Base-by-base conservation (phyloP, 495 filamentous ascomycete species). In the Parathielavia hyrcaniae region DNA sequence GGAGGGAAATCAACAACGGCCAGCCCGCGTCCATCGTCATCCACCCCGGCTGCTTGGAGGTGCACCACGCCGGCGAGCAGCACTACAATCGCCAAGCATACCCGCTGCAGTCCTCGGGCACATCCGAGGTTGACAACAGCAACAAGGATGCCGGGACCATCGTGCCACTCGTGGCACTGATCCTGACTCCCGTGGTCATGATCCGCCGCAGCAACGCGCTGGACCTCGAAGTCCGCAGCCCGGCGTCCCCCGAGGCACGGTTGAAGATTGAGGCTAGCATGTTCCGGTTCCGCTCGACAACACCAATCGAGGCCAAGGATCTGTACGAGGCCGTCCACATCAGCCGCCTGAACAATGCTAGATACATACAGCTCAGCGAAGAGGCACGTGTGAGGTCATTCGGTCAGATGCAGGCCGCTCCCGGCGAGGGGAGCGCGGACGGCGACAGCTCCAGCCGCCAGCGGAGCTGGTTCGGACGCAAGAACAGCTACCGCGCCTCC, bases 221-320 rank as follows among this genome's bases (percentile, higher is more conserved):
- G 35, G 93, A 99, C 67, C 90, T 99, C 50, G 91, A 92, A 49
- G 90, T 99, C 63, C 84, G 88, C 45, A 96, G 91, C 12, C 86
- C 85, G 14, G 89, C 84, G 16, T 83, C 84, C 35, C 90, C 88
- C 2, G 82, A 83, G 56, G 77, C 90, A 36, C 81, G 80, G n/a
- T 78, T 83, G 48, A 90, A 89, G 64, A 84, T 90, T 59, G 89
- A 92, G 79, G 71, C 72, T 6, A 71, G 58, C 40, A 76, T 76
- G 67, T 79, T 78, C 65, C 75, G 77, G 30, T 91, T 96, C 76
- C 88, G 95, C n/a, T 89, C 88, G 8, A 79, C 86, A 26, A 85
- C 79, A 38, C 76, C 83, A 2, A 77, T 82, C 53, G 93, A 97
- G 56, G 95, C 90, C 63, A 84, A 89, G 53, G 77, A 75, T 8